Conservation (phyloP, 2,329 filamentous ascomycete species). For the Calcarisporium arbuscula region DNA sequence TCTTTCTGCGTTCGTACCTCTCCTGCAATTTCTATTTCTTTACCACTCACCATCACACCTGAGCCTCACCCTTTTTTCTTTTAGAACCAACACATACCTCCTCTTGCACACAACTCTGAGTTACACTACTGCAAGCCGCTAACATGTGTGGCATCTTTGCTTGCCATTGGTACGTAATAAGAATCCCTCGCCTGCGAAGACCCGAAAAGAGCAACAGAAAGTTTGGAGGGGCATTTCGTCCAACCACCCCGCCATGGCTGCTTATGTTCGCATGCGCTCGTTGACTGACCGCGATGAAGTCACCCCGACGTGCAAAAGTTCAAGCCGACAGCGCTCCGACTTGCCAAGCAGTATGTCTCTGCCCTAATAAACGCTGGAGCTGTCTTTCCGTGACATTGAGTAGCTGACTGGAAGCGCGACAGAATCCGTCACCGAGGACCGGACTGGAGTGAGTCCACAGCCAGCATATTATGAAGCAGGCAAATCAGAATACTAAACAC, state of each 20-base stretch:
- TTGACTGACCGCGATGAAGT: constrained; percentile 24
- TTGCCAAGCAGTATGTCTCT: constrained; percentile 92
- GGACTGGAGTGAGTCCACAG: constrained; percentile 93
- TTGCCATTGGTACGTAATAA: constrained; percentile 69
- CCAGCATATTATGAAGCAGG: no score
- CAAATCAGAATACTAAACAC: constrained; percentile 2
- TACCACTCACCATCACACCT: no score
- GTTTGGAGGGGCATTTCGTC: constrained; percentile 22
- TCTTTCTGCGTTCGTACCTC: not conserved
- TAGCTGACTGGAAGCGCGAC: constrained; percentile 12
- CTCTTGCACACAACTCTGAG: no score
- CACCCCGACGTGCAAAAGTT: constrained; percentile 95
- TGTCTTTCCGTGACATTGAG: not conserved
- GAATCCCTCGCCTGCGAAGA: constrained; percentile 1
- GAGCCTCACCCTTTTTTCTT: no score
- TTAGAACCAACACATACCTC: no score
- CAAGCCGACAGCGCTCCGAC: constrained; percentile 88
- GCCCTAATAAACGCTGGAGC: no score
- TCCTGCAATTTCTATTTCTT: not conserved
- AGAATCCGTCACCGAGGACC: constrained; percentile 94
- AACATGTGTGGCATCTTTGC: constrained; percentile 97
- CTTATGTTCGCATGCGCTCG: constrained; percentile 7
- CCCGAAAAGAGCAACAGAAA: constrained; percentile 11
- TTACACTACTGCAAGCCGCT: constrained; percentile 22
- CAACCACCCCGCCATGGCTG: constrained; percentile 25